Evolutionary conservation across 2,329 filamentous ascomycete species (phyloP), one percentile per base, ranked within the genome.

Genomic region (Cercospora zeae-maydis): DNA sequence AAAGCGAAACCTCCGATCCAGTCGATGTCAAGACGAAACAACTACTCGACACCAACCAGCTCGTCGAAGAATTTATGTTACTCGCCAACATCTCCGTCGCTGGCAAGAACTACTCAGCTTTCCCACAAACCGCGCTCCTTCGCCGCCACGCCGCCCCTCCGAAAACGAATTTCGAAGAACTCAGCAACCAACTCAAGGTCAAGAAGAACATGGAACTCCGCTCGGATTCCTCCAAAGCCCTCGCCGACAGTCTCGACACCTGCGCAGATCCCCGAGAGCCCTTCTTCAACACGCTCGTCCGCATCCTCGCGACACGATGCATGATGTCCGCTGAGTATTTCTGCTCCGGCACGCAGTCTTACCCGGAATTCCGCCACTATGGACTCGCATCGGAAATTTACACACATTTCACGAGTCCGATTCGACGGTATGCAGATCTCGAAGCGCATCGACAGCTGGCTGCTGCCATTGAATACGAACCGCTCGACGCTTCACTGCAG

Each of bases 251-350:
- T 16, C 85, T 99, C 1, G 95, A 99, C 77, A 81, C 79, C 34
- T 99, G 95, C 75, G 83, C 89, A 53, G 93, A 97, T 73, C 78
- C 87, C 0, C 75, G 81, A 9, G 91, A 98, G 71, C 92, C 93
- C 30, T 99, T 97, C 81, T 98, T 99, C 85, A 99, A 99, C 83
- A 99, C 93, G 1, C 86, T 99, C 24, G 89, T 99, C 70, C 91
- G 95, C 75, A 96, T 99, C 78, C 90, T 99, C 81, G 95, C 95
- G 9, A 99, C 95, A 8, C 89, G 95, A 21, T 99, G 95, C 84
- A 99, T 99, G 95, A 96, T 96, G 83, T 95, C 92, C 59, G 95
- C 95, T 66, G 95, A 99, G 78, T 99, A 99, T 79, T 99, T 99
- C 79, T 95, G 91, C 79, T 91, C 93, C 0, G 95, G 95, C 64